phyloP scores from a whole-genome alignment of 192 early-diverging fungal species.

The Podila minutissima region DNA sequence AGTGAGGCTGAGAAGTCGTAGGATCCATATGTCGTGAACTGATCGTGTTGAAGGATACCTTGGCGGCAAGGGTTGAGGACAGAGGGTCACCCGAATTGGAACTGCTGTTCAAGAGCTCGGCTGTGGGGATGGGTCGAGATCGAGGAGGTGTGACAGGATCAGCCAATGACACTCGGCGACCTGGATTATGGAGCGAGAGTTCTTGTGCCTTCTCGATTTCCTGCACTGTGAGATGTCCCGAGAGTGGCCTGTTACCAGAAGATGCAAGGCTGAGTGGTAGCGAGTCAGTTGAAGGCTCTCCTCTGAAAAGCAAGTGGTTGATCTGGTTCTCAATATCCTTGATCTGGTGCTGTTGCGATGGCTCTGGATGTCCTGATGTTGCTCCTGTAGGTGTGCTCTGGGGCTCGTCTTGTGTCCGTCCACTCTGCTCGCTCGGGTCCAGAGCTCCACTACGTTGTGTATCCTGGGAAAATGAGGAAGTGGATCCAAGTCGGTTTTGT shows the following conservation, averaged over 20 bases:
- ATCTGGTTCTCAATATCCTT: conserved; percentile 40
- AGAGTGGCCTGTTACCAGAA: neutral
- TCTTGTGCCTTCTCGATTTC: conserved; percentile 39
- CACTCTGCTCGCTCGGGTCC: neutral
- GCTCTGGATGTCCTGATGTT: no score
- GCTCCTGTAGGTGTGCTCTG: no score
- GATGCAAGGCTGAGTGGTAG: neutral
- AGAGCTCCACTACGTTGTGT: neutral
- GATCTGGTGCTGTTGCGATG: conserved; percentile 16
- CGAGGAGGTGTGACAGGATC: conserved; percentile 14
- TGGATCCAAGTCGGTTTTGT: conserved; percentile 8
- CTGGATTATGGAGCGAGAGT: conserved; percentile 12
- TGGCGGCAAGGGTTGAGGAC: neutral
- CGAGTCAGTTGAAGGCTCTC: neutral
- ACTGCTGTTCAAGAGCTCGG: neutral
- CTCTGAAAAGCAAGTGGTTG: conserved; percentile 30
- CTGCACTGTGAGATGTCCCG: conserved; percentile 20
- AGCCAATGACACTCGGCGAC: conserved; percentile 21
- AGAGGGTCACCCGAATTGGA: neutral
- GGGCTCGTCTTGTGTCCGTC: no score
- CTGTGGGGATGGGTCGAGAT: conserved; percentile 1
- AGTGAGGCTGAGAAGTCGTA: neutral
- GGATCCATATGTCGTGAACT: conserved; percentile 15
- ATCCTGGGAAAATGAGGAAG: neutral
- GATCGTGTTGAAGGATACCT: conserved; percentile 2